Evolutionary conservation across 108 stramenopile species (phyloP), one percentile per base, ranked within the genome.

Genomic region (Mayamaea pseudoterrestris): DNA sequence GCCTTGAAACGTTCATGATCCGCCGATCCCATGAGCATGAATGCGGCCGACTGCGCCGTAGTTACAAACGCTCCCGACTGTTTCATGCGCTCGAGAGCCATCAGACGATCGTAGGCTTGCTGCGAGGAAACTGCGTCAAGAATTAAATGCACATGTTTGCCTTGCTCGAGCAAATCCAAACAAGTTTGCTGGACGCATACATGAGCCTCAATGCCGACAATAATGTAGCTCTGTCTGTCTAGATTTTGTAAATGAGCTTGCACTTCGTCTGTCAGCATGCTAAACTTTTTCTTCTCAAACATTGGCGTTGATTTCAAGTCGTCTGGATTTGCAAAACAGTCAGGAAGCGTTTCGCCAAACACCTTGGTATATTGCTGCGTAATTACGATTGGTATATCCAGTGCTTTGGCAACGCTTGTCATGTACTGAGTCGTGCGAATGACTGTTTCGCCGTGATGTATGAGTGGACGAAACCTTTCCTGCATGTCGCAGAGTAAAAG

Each of bases 331-430:
- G 75, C 69, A 57, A 84, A 72, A 21, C 65, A 62, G 7, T 90
- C 83, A 16, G 62, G 22, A 12, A 90, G 65, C 3, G 93, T 94
- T 13, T 64, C 52, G 1, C 93, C 90, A 64, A 94, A 92, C 4
- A 93, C 95, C 53, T 95, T 96, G 11, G 89, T 88, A 57, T 97
- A 94, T 60, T 99, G 98, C 50, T 99, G 91, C 4, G 95, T 97
- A 22, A 64, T 71, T n/a, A 97, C 68, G 27, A 83, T 61, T 5
- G 94, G 95, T 37, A 95, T 63, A 12, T 80, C 61, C 39, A 97
- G 56, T 20, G 70, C 73, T 35, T 78, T 71, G 6, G 90, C 90
- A 4, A 84, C 78, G 5, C 77, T 63, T 8, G 90, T 81, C 69
- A 96, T 60, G 74, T 95, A 95, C 44, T 83, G 76, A 27, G 78